Conservation (phyloP, 495 filamentous ascomycete species). For the Elasticomyces elasticus region DNA sequence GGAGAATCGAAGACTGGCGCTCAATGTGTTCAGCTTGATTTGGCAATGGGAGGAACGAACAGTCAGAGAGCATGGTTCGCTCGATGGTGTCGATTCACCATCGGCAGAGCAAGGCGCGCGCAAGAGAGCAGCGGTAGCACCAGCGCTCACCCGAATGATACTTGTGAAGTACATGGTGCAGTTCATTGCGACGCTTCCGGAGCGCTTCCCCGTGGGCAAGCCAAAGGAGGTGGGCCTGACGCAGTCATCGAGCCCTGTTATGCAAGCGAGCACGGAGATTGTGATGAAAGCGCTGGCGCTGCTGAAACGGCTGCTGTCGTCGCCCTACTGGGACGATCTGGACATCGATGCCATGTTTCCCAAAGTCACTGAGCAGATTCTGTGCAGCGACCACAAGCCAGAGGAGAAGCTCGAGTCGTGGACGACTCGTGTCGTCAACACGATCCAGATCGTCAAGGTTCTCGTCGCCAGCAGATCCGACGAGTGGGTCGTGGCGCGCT, state of each 20-base stretch:
- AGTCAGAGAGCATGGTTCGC: constrained; percentile 42
- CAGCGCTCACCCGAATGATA: constrained; percentile 51
- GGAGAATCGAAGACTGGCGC: constrained; percentile 82
- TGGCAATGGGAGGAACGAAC: constrained; percentile 87
- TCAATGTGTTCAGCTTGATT: constrained; percentile 81
- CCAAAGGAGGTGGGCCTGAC: background rate
- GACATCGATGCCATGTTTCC: constrained; percentile 77
- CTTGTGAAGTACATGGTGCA: constrained; percentile 89
- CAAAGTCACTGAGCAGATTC: constrained; percentile 73
- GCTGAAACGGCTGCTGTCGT: constrained; percentile 76
- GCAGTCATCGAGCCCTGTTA: background rate
- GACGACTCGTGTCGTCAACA: constrained; percentile 78
- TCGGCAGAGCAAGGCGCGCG: constrained; percentile 28
- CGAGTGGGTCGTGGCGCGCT: constrained; percentile 75
- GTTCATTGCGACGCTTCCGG: constrained; percentile 82
- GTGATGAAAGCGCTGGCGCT: constrained; percentile 73
- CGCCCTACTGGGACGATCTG: constrained; percentile 83
- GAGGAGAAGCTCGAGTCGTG: constrained; percentile 51
- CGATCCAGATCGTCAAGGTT: constrained; percentile 78
- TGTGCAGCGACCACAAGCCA: constrained; percentile 43
- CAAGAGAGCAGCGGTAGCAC: constrained; percentile 37
- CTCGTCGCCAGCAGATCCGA: constrained; percentile 76
- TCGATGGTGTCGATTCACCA: constrained; percentile 9
- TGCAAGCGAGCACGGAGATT: constrained; percentile 49
- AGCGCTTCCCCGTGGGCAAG: constrained; percentile 61